Percentiles rank a stretch among this genome's conserved stretches.
Evolutionary conservation across 768 basidiomycete genomes (phyloP).

Genomic region (Suillus subluteus): DNA sequence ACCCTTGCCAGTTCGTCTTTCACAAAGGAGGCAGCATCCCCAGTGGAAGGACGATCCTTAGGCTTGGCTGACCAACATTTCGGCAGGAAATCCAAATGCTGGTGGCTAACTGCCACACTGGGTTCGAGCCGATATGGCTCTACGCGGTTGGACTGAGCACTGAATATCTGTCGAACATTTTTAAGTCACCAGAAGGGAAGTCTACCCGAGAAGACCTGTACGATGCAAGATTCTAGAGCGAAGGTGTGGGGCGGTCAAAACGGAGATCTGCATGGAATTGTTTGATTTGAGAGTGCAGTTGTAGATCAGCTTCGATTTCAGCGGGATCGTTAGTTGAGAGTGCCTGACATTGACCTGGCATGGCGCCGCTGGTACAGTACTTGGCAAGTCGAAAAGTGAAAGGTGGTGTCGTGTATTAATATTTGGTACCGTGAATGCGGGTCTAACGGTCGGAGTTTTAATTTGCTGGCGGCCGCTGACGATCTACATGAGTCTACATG

Average conservation of each 20-base stretch:
- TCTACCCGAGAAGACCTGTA: not conserved
- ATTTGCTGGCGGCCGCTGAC: not conserved
- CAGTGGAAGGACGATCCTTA: no score
- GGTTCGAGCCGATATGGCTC: not conserved
- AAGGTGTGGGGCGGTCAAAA: slow-evolving; percentile 44
- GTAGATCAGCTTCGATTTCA: not conserved
- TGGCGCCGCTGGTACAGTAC: not conserved
- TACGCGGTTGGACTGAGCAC: not conserved
- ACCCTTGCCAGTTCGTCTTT: no score
- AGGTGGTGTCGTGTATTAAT: not conserved
- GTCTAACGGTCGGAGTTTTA: not conserved
- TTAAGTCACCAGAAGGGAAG: not conserved
- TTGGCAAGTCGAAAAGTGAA: not conserved
- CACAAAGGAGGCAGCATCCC: no score
- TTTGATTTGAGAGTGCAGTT: slow-evolving; percentile 5
- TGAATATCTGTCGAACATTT: not conserved
- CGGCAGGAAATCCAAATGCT: no score
- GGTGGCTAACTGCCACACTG: no score
- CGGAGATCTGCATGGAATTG: slow-evolving; percentile 28
- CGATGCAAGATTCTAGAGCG: slow-evolving; percentile 31
- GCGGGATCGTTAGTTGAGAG: not conserved
- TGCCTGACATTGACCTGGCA: not conserved
- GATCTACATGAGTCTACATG: no score
- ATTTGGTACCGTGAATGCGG: not conserved
- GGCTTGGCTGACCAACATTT: no score